These are phyloP conservation scores for Cryptococcus sp. DNA, from an alignment of 1,284 basidiomycete species.

Conservation along the genomic window DNA sequence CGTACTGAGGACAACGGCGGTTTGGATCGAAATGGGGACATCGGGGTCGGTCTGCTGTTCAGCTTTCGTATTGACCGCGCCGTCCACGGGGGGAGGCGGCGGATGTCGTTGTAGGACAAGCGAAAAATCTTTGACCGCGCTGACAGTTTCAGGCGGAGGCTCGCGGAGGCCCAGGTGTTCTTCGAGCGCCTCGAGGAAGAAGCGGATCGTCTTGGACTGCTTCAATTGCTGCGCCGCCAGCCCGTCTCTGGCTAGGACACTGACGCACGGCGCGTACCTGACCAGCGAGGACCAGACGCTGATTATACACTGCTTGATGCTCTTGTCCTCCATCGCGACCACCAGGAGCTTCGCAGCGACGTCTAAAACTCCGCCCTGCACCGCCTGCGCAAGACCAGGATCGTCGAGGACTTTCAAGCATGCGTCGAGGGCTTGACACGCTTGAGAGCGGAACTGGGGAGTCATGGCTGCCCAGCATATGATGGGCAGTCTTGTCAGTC, in stretches of 20 bases:
- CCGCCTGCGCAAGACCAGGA: conserved; percentile 25
- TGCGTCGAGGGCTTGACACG: conserved; percentile 32
- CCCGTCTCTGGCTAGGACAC: conserved; percentile 18
- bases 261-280: conserved; percentile 25
- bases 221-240: conserved; percentile 18
- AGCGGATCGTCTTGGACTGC: conserved; percentile 18
- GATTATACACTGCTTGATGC: conserved; percentile 24
- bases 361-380: conserved; percentile 39
- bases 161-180: conserved; percentile 11
- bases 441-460: conserved; percentile 19
- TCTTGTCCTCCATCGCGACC: conserved; percentile 16
- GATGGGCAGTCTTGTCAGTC: conserved; percentile 36
- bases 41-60: conserved; percentile 3
- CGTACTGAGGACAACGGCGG: conserved; percentile 32
- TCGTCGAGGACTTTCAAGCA: conserved; percentile 29
- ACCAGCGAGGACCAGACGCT: conserved; percentile 41
- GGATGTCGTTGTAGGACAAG: no score
- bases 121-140: no score
- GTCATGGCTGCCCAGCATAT: conserved; percentile 35
- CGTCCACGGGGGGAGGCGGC: not conserved
- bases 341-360: conserved; percentile 30
- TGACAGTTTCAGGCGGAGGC: not conserved
- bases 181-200: conserved; percentile 36
- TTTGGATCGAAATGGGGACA: conserved; percentile 23
- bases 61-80: not conserved